Evolutionary conservation across 257 asterid genomes (phyloP), one percentile per base, ranked within the genome.

Genomic region (Cinchona pubescens): DNA sequence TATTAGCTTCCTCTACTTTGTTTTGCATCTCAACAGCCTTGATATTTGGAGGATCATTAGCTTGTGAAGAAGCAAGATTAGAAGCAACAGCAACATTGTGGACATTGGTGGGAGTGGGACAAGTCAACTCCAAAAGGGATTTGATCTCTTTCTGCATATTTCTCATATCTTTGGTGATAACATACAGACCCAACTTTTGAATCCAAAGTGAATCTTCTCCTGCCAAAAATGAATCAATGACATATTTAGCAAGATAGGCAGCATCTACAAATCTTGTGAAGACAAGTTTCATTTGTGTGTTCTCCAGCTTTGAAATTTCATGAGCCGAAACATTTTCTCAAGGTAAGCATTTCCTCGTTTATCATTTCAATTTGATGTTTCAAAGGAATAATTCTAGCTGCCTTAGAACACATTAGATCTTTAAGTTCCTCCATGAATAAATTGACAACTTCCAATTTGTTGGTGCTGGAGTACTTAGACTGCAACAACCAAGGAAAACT

Each of bases 201-300:
- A n/a, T n/a, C n/a, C n/a, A n/a, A n/a, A n/a, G n/a, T n/a, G n/a
- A n/a, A n/a, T n/a, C n/a, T 25, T 75, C 80, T 29, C 65, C 74
- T 23, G 73, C 74, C 75, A 51, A 49, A 45, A 79, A 49, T 70
- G 82, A 72, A 72, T 49, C 67, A 34, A 82, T 32, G 12, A 60
- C 59, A 51, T 48, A 48, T 16, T 48, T 5, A 1, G 53, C 53
- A 3, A 0, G 53, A 6, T 1, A 48, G 21, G 53, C 70, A 30
- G 70, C 34, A 76, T 2, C 23, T 11, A 4, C 32, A 13, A n/a
- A 16, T 18, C 66, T 12, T 1, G 18, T 56, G 9, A n/a, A 55
- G 42, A 43, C 23, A 21, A 25, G 10, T 40, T 38, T 35, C 71
- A 69, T 59, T 10, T 32, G 49, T 30, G 58, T 25, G 42, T 19